phyloP scores from a whole-genome alignment of 805 yeast genomes.

The Wickerhamiella azymoides region DNA sequence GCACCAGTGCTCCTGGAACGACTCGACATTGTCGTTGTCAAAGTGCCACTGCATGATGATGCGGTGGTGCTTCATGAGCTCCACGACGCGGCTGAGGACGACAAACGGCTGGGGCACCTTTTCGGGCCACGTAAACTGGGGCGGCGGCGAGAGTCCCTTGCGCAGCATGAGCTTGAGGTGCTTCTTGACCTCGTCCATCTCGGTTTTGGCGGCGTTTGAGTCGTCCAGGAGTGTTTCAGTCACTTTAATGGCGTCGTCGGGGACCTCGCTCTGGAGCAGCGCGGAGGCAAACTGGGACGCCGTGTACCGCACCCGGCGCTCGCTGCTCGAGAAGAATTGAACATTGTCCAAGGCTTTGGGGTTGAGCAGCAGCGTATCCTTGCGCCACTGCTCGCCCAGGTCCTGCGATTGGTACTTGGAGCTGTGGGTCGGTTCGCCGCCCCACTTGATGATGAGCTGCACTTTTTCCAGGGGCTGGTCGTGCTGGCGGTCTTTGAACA shows the following conservation, averaged over 20 bases:
- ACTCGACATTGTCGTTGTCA: conserved; percentile 45
- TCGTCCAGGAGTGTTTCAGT: conserved; percentile 89
- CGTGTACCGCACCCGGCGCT: conserved; percentile 84
- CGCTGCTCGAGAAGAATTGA: conserved; percentile 79
- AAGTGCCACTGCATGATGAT: conserved; percentile 73
- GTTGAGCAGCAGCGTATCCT: conserved; percentile 75
- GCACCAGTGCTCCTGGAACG: conserved; percentile 79
- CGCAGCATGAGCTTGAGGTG: conserved; percentile 85
- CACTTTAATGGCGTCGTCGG: conserved; percentile 66
- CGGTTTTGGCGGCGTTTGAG: conserved; percentile 92
- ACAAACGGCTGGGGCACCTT: conserved; percentile 95
- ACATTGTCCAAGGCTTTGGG: conserved; percentile 74
- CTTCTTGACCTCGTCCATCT: conserved; percentile 96
- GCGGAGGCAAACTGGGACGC: conserved; percentile 81
- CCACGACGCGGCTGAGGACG: conserved; percentile 88
- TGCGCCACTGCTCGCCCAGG: conserved; percentile 90
- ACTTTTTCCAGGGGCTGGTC: conserved; percentile 70
- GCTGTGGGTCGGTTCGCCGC: conserved; percentile 98
- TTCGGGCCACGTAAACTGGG: conserved; percentile 97
- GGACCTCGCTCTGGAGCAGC: conserved; percentile 55
- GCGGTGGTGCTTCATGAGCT: conserved; percentile 83
- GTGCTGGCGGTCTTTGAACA: conserved; percentile 26
- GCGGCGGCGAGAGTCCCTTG: conserved; percentile 93
- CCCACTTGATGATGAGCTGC: conserved; percentile 94
- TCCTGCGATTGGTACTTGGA: conserved; percentile 90